These are phyloP conservation scores for Debaryomyces fabryi DNA, from an alignment of 1,139 yeast genomes.

Conservation along the genomic window DNA sequence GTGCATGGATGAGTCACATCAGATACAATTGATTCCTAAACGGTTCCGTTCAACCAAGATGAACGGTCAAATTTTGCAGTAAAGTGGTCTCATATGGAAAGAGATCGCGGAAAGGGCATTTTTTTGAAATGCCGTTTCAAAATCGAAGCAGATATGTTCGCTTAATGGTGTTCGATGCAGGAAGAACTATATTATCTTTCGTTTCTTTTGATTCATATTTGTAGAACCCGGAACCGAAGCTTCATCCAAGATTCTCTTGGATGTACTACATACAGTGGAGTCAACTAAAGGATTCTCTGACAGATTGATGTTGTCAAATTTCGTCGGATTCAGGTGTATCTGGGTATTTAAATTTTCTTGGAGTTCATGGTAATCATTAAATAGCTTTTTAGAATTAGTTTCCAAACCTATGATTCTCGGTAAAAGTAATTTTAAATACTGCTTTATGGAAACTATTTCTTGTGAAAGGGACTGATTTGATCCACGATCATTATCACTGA, in stretches of 20 bases:
- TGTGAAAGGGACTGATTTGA: conserved; percentile 9
- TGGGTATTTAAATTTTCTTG: not conserved
- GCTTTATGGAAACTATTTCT: conserved; percentile 17
- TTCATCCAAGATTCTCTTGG: not conserved
- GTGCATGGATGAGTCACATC: conserved; percentile 7
- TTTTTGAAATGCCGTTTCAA: conserved; percentile 1
- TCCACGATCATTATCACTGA: not conserved
- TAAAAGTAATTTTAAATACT: conserved; percentile 23
- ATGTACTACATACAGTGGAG: not conserved
- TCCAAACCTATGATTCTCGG: conserved; percentile 26
- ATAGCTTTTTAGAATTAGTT: not conserved
- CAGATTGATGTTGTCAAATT: not conserved
- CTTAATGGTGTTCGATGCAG: not conserved
- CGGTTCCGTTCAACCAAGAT: not conserved
- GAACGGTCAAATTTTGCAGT: not conserved
- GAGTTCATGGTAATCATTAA: not conserved
- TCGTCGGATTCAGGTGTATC: not conserved
- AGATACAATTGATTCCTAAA: not conserved
- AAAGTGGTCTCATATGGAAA: not conserved
- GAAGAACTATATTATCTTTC: conserved; percentile 1
- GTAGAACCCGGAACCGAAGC: not conserved
- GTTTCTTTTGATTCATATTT: conserved; percentile 3
- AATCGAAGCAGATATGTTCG: not conserved
- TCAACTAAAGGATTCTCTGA: not conserved
- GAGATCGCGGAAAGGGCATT: not conserved